Evolutionary conservation across 2,329 filamentous ascomycete species (phyloP).

Genomic region (Cryoendolithus antarcticus): DNA sequence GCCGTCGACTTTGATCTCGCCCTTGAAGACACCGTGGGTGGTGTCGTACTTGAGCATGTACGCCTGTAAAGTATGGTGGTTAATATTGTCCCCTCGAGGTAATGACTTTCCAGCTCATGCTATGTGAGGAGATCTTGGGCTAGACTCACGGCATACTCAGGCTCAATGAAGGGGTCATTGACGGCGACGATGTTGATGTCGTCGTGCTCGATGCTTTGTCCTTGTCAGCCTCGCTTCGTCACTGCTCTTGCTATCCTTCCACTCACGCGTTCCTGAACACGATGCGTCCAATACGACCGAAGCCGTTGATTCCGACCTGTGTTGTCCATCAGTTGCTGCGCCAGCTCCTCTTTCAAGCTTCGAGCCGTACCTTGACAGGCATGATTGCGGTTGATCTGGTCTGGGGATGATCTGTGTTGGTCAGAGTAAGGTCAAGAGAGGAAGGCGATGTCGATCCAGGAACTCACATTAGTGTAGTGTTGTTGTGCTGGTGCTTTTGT

Average conservation of each 20-base stretch:
- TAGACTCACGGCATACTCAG: constrained; percentile 81
- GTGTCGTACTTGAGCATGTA: constrained; percentile 99
- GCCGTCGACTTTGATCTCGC: constrained; percentile 62
- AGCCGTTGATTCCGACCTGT: constrained; percentile 98
- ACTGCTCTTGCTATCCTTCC: constrained; percentile 2
- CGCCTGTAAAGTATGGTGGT: constrained; percentile 44
- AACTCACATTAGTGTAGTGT: no score
- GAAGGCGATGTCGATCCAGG: no score
- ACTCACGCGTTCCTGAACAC: constrained; percentile 93
- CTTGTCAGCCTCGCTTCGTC: constrained; percentile 12
- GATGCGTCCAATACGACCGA: constrained; percentile 98
- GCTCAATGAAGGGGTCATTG: constrained; percentile 99
- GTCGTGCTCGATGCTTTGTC: constrained; percentile 59
- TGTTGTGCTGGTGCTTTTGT: no score
- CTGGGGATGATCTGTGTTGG: no score
- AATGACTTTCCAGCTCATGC: background rate
- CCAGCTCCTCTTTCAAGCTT: constrained; percentile 6
- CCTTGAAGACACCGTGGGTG: constrained; percentile 94
- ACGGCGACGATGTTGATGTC: constrained; percentile 90
- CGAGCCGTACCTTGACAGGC: constrained; percentile 33
- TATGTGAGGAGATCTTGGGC: background rate
- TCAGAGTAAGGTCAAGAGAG: no score
- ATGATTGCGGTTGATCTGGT: constrained; percentile 20
- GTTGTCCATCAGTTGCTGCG: constrained; percentile 21
- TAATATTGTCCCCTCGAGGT: background rate